These are phyloP conservation scores for Pleurotus cornucopiae DNA, from an alignment of 768 basidiomycete species.

Conservation along the genomic window DNA sequence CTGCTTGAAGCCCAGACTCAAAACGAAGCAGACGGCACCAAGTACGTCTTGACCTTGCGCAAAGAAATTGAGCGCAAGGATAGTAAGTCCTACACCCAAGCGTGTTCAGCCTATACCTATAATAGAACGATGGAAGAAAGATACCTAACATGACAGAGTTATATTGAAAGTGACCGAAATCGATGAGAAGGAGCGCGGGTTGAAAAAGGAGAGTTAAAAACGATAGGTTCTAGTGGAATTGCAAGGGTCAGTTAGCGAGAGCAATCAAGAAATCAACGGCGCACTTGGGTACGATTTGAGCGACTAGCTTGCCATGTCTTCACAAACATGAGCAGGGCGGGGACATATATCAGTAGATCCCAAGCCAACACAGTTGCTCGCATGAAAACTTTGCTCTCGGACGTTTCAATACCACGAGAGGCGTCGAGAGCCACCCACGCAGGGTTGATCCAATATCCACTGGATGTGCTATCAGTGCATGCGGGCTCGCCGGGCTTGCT, in stretches of 20 bases:
- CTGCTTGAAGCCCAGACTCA: conserved; percentile 91
- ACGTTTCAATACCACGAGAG: conserved; percentile 71
- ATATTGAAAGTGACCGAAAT: conserved; percentile 95
- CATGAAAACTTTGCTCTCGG: conserved; percentile 73
- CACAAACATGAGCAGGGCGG: conserved; percentile 66
- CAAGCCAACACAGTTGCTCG: conserved; percentile 65
- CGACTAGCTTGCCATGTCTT: conserved; percentile 62
- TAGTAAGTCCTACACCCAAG: conserved; percentile 51
- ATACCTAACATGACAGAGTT: conserved; percentile 90
- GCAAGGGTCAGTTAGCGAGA: conserved; percentile 10
- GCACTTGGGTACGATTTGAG: conserved; percentile 77
- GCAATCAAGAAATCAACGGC: conserved; percentile 11
- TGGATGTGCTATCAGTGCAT: conserved; percentile 6
- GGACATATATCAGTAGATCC: conserved; percentile 72
- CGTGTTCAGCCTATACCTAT: neutral
- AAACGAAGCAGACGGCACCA: conserved; percentile 77
- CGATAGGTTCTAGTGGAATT: conserved; percentile 50
- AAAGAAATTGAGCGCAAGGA: conserved; percentile 69
- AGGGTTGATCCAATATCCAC: conserved; percentile 37
- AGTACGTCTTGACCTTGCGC: conserved; percentile 63
- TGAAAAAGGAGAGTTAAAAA: conserved; percentile 73
- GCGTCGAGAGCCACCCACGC: conserved; percentile 67
- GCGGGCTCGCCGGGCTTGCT: too few relatives aligned
- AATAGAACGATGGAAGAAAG: conserved; percentile 12
- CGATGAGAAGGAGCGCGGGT: conserved; percentile 79